A percentile compares a stretch with the other conserved stretches of the same genome.
These are phyloP conservation scores for Mollisia scopiformis DNA, from an alignment of 2,329 filamentous ascomycete genomes.

Conservation along the genomic window DNA sequence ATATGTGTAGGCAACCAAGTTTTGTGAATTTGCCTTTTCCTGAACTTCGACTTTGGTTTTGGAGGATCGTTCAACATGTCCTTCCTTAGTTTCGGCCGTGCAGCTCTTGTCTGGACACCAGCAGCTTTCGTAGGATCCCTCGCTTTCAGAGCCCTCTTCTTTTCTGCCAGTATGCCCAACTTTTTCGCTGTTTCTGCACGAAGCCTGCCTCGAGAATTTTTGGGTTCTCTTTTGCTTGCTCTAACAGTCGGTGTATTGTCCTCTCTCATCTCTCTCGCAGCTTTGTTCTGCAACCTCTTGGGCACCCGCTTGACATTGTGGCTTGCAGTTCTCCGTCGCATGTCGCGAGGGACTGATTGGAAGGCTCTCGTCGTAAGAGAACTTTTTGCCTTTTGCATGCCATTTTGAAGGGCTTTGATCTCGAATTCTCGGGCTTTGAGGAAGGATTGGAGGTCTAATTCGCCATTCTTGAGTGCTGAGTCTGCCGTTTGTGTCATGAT, in stretches of 20 bases:
- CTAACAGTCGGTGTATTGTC: slow-evolving; percentile 89
- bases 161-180: slow-evolving; percentile 64
- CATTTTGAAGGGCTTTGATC: slow-evolving; percentile 81
- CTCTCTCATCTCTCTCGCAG: slow-evolving; percentile 75
- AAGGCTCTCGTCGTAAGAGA: slow-evolving; percentile 73
- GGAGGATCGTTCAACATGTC: slow-evolving; percentile 68
- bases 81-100: slow-evolving; percentile 69
- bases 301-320: slow-evolving; percentile 94
- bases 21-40: slow-evolving; percentile 84
- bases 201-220: slow-evolving; percentile 59
- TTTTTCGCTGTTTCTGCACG: slow-evolving; percentile 77
- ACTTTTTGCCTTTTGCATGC: slow-evolving; percentile 74
- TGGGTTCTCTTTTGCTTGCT: slow-evolving; percentile 62
- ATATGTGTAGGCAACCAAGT: slow-evolving; percentile 94
- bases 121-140: slow-evolving; percentile 32
- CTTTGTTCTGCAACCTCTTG: slow-evolving; percentile 70
- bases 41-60: slow-evolving; percentile 69
- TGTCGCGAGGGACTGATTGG: slow-evolving; percentile 82
- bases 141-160: slow-evolving; percentile 51
- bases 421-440: slow-evolving; percentile 86
- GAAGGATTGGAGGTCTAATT: slow-evolving; percentile 84
- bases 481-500: slow-evolving; percentile 48
- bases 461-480: slow-evolving; percentile 61
- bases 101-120: slow-evolving; percentile 43
- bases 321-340: slow-evolving; percentile 87